Base-by-base conservation (phyloP, 2,329 filamentous ascomycete species). In the Hypoxylon sp. region DNA sequence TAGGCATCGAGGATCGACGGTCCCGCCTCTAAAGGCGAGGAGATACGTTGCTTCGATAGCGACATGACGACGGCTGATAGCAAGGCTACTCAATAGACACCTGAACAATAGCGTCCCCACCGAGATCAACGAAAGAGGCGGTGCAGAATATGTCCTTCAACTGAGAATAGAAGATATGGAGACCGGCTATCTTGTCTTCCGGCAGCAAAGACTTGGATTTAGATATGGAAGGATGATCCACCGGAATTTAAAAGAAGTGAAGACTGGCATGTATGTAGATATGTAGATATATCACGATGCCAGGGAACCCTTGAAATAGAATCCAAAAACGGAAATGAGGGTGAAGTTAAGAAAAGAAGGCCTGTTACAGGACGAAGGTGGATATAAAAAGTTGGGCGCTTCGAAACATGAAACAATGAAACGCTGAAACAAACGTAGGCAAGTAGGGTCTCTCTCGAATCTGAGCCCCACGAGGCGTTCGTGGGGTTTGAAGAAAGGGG, bases 21-120 rank as follows among this genome's bases (percentile, higher is more conserved):
- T 17, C 88, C 88, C 28, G 88, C 88, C 81, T 90, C 89, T 62
- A 91, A 83, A 13, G 89, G 88, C 53, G 87, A 85, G 1, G 88
- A 90, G 73, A 90, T 90, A 62, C 80, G 82, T 60, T 83, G 80
- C 79, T 88, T 90, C 74, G 86, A 80, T 41, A 81, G 75, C 82
- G 74, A 67, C 73, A 77, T 78, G 50, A 17, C 21, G 71, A 36
- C 64, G 71, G 34, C 64, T 32, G 49, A 50, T 51, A 49, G 7
- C 32, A 41, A 21, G 17, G 49, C 45, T 14, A 43, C 17, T 30
- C 19, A 51, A 52, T 38, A 28, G 32, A 60, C n/a, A n/a, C n/a
- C n/a, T 30, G n/a, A n/a, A 23, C 50, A 60, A 45, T 30, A 21
- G 17, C 19, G 17, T 25, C 23, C 34, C 34, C 23, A 25, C 30